Evolutionary conservation across 371 early-diverging fungal species (phyloP).

Genomic region (Massospora cicadina): DNA sequence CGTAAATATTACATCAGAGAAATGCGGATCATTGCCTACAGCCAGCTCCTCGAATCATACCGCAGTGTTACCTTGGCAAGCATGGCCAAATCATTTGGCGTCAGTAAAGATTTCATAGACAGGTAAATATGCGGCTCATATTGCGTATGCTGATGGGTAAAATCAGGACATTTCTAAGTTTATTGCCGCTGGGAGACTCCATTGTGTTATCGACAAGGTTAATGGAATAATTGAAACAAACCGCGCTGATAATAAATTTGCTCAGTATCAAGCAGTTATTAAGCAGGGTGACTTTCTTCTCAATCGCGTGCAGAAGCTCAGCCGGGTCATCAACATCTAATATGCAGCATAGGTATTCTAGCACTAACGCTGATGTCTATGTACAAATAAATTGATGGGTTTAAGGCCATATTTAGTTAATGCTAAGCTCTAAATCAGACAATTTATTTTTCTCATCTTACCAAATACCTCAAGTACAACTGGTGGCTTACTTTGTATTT

Average conservation of each 20-base stretch:
- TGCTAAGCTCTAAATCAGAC: too few species aligned
- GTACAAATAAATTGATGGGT: too few species aligned
- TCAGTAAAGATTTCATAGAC: slow-evolving; percentile 88
- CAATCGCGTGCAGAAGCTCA: slow-evolving; percentile 90
- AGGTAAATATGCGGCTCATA: too few species aligned
- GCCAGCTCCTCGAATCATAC: slow-evolving; percentile 95
- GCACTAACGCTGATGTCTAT: too few species aligned
- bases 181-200: slow-evolving; percentile 90
- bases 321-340: slow-evolving; percentile 74
- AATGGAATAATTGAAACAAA: slow-evolving; percentile 92
- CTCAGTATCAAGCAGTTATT: slow-evolving; percentile 86
- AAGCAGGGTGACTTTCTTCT: slow-evolving; percentile 92
- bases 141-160: too few species aligned
- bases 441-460: too few species aligned
- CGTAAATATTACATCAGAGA: slow-evolving; percentile 85
- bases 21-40: slow-evolving; percentile 95
- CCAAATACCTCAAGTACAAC: too few species aligned
- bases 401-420: too few species aligned
- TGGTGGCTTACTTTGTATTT: too few species aligned
- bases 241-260: slow-evolving; percentile 90
- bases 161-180: slow-evolving; percentile 82
- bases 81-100: slow-evolving; percentile 96
- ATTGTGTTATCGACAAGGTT: slow-evolving; percentile 99
- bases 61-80: slow-evolving; percentile 82
- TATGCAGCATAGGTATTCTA: too few species aligned